A percentile compares a stretch with the other conserved stretches of the same genome.
These are phyloP conservation scores for Diaporthe destruens DNA, from an alignment of 2,329 filamentous ascomycete genomes.

Conservation along the genomic window DNA sequence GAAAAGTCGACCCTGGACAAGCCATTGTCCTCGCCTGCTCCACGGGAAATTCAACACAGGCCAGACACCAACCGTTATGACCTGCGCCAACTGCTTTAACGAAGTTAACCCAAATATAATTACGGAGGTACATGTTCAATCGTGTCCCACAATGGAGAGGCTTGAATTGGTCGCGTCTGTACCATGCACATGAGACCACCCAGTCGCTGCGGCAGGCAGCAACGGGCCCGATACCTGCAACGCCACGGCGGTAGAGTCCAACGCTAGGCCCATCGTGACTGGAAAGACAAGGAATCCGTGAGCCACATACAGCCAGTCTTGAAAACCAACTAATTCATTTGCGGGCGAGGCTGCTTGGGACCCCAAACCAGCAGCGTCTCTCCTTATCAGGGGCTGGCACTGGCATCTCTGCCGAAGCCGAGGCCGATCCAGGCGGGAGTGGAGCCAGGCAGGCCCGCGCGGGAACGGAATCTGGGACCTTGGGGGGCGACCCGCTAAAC, in stretches of 20 bases:
- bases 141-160: neutral
- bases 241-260: neutral
- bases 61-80: too few relatives aligned
- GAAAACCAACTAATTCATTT: too few relatives aligned
- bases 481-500: neutral
- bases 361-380: neutral
- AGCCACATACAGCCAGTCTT: neutral
- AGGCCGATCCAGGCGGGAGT: slow-evolving; percentile 13
- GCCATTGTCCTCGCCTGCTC: neutral
- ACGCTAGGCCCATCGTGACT: neutral
- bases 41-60: too few relatives aligned
- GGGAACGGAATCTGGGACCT: slow-evolving; percentile 10
- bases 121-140: neutral
- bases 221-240: too few relatives aligned
- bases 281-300: neutral
- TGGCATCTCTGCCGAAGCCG: slow-evolving; percentile 8
- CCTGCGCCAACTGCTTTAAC: neutral
- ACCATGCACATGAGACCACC: neutral
- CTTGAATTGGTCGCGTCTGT: neutral
- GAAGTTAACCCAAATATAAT: too few relatives aligned
- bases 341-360: neutral
- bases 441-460: slow-evolving; percentile 7
- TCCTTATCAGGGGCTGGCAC: neutral
- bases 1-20: neutral
- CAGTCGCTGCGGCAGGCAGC: neutral